Conservation (phyloP, 148 eudicot genomes). For the Chenopodium album region DNA sequence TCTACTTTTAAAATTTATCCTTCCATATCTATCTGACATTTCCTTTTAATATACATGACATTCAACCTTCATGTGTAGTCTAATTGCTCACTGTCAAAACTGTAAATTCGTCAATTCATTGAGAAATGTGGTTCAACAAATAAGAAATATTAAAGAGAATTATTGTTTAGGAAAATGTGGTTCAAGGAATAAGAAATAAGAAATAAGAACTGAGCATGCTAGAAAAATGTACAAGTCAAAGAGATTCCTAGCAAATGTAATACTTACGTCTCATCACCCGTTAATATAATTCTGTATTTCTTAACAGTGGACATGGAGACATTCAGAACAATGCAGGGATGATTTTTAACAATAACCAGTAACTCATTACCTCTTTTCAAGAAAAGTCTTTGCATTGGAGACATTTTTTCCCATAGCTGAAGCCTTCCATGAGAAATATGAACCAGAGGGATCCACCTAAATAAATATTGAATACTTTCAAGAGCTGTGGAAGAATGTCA, state of each 20-base stretch:
- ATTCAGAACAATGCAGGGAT: background rate
- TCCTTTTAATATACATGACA: background rate
- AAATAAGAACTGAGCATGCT: background rate
- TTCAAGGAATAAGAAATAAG: no score
- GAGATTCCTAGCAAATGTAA: background rate
- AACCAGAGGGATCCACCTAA: slow-evolving; percentile 98
- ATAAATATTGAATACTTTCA: background rate
- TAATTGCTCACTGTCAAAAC: background rate
- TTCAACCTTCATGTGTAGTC: background rate
- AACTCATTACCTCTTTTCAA: slow-evolving; percentile 81
- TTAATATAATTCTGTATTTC: background rate
- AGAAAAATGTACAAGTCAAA: background rate
- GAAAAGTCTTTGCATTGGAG: slow-evolving; percentile 97
- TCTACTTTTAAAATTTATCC: background rate
- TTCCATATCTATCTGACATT: background rate
- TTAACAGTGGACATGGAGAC: background rate
- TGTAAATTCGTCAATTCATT: background rate
- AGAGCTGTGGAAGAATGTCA: background rate
- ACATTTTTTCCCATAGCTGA: slow-evolving; percentile 99
- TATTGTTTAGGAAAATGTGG: background rate
- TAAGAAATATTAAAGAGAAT: no score
- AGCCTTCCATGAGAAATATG: slow-evolving; percentile 99
- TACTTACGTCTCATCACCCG: background rate
- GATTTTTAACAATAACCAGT: background rate
- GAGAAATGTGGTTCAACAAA: no score